Evolutionary conservation across 768 basidiomycete species (phyloP).

Genomic region (Suillus luteus): DNA sequence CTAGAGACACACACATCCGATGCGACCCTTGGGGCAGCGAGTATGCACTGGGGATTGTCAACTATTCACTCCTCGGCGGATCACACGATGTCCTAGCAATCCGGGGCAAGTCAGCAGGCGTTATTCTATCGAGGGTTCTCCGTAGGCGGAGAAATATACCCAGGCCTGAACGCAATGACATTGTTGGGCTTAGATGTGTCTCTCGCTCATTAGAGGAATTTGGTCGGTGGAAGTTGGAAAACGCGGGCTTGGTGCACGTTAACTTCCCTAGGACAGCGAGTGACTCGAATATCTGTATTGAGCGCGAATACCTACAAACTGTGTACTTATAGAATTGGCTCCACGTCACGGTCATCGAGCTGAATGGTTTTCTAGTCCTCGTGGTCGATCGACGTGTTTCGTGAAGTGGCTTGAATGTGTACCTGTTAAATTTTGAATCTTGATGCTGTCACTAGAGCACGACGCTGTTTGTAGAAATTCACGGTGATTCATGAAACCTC

Average conservation of each 20-base stretch:
- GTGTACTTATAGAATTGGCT: neutral
- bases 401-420: too few species aligned
- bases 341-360: too few species aligned
- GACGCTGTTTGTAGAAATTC: too few species aligned
- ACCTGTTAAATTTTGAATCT: too few species aligned
- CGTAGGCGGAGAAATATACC: neutral
- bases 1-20: too few species aligned
- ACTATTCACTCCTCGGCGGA: neutral
- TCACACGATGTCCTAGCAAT: neutral
- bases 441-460: too few species aligned
- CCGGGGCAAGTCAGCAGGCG: neutral
- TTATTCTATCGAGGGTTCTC: neutral
- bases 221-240: neutral
- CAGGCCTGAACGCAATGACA: neutral
- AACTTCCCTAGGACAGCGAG: neutral
- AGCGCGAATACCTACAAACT: neutral
- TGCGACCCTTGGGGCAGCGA: neutral
- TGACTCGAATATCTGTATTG: neutral
- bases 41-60: neutral
- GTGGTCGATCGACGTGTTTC: too few species aligned
- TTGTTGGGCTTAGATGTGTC: slow-evolving; percentile 1
- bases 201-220: neutral
- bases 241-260: neutral
- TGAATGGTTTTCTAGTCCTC: too few species aligned
- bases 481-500: too few species aligned